Evolutionary conservation across 2,329 filamentous ascomycete species (phyloP).

Genomic region (Ascochyta koolunga): DNA sequence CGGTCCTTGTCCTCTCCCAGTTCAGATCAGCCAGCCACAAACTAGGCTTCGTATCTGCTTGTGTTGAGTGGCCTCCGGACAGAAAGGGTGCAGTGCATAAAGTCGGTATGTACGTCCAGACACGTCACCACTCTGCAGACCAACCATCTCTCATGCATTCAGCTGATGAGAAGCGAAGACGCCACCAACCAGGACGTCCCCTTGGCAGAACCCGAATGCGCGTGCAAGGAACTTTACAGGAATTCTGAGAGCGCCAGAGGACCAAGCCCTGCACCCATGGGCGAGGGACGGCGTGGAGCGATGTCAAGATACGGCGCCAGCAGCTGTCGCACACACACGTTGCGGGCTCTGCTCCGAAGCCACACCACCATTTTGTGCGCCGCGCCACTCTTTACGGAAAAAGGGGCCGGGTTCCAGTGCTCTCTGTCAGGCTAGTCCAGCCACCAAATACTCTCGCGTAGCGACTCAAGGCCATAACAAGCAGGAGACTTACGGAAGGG

Average conservation of each 20-base stretch:
- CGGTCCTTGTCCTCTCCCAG: conserved; percentile 4
- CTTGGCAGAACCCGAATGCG: neutral
- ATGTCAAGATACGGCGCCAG: neutral
- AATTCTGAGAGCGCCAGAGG: neutral
- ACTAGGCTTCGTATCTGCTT: neutral
- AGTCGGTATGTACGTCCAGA: conserved; percentile 1
- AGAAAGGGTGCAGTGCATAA: neutral
- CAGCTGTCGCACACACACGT: conserved; percentile 8
- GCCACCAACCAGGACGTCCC: neutral
- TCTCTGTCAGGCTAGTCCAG: neutral
- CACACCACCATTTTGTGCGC: conserved; percentile 5
- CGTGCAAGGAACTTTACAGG: neutral
- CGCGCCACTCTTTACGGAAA: conserved; percentile 2
- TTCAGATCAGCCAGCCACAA: conserved; percentile 15
- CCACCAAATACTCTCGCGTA: neutral
- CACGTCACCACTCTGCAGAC: conserved; percentile 7
- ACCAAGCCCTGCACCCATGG: neutral
- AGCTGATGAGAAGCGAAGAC: neutral
- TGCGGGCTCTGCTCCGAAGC: conserved; percentile 7
- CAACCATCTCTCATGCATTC: neutral
- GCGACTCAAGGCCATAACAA: neutral
- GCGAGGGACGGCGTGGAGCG: neutral
- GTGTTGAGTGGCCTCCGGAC: neutral
- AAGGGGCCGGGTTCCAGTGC: conserved; percentile 1
- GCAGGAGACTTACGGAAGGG: neutral